Base-by-base conservation (phyloP, 805 yeast species). In the Saccharomyces paradoxus region DNA sequence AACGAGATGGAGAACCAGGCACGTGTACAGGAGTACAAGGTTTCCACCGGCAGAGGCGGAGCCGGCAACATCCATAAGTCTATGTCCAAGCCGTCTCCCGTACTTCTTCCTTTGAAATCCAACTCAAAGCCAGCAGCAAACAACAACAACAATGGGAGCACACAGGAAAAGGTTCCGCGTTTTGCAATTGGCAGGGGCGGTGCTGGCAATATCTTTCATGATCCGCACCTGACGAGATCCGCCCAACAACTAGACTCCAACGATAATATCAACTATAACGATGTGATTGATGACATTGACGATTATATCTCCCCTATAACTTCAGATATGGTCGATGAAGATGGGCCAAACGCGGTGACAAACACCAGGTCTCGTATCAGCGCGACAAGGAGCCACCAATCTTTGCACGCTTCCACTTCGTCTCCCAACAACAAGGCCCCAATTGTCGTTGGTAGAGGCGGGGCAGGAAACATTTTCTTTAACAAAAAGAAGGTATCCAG, bases 21-120 rank as follows among this genome's bases (percentile, higher is more conserved):
- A 37, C 44, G 24, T 21, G 22, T 37, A 9, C 44, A 37, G 48
- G 53, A 41, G 27, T 65, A 59, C 52, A 59, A 51, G 55, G 55
- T 69, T 13, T 63, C 88, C n/a, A 85, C 90, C 0, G 91, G 91
- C 4, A 77, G 92, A 59, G 92, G 92, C 10, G 92, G 92, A 9
- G 85, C 86, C 1, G 91, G 91, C 5, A 86, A 86, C 67, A 80
- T 85, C 53, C 73, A 77, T 60, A 60, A 73, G 2, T 66, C 80
- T 12, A 60, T 65, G 44, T 67, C 72, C 31, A 67, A 73, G 27
- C 82, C 82, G 3, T 74, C 81, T 8, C 86, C 86, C 3, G 79
- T 75, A 50, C 73, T 81, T 31, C 81, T 77, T 2, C 80, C 81
- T 2, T 81, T 37, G 44, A 37, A 37, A 37, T 37, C 44, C 24